Base-by-base conservation (phyloP, 495 filamentous ascomycete genomes). In the Apiosordaria backusii region DNA sequence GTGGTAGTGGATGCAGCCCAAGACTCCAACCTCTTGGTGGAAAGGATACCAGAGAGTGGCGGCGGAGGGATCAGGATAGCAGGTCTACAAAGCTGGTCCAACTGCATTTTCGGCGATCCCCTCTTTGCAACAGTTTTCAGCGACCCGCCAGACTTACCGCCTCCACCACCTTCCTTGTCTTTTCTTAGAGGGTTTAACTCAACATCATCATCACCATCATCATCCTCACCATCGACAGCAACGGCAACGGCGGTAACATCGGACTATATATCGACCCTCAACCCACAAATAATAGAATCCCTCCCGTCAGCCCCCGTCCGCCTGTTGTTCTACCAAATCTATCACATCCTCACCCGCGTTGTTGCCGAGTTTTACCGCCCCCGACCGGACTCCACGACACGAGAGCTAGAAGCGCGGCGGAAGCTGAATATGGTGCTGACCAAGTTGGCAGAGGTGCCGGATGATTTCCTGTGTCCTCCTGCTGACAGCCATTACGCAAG, bases 51-150 rank as follows among this genome's bases (percentile, higher is more conserved):
- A 25, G 53, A 60, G 13, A 27, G 21, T 29, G 50, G 26, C 6
- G 53, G 4, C 25, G 25, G 59, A 26, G 61, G 16, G 50, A 26
- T 76, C 13, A 59, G 61, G 3, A 65, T 80, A 21, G 74, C 69
- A 6, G 79, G 80, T 16, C 67, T 82, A 10, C 68, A 70, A 35
- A 77, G 83, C 70, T 87, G 83, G 81, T 82, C 81, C 45, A 80
- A 81, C 62, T 80, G 79, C 60, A 64, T 88, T 13, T 88, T 87
- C 69, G 87, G 87, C 35, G 87, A 89, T 67, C 85, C 86, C 3
- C 73, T 85, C 19, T 72, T 89, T 54, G 79, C 78, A 3, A 77
- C 77, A 4, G 80, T 78, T 4, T 87, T 88, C 68, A 73, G 71
- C 57, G 78, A 78, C 15, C 71, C 75, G 21, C 40, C 25, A 21